Evolutionary conservation across 805 yeast genomes (phyloP), one percentile per base, ranked within the genome.

Genomic region (Groenewaldozyma salmanticensis): DNA sequence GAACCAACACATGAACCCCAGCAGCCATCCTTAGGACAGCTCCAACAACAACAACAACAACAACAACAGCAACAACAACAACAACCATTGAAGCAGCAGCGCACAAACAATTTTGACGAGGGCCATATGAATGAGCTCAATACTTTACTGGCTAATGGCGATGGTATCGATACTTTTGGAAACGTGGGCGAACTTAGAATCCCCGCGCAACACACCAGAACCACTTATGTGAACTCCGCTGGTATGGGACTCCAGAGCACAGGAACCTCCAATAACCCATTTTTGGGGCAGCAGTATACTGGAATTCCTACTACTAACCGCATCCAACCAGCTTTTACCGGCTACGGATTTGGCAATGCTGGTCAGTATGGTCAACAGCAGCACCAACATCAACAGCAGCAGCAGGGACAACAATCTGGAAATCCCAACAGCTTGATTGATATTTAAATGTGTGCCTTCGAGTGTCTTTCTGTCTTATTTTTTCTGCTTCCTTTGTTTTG

Each of bases 111-210:
- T 54, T 71, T 75, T 46, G 75, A 74, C 35, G 68, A 73, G 54
- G 52, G 38, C 4, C 61, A 59, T 63, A 74, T 70, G 67, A 86
- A 52, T 47, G 88, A 83, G 45, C 72, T 90, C 55, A 87, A 87
- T 64, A 72, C 74, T 40, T 68, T 88, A 41, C 67, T 90, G 49
- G 85, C 92, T 9, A 74, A 77, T 34, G 96, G 95, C 21, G 84
- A 95, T 0, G 96, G 95, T 24, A 68, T 86, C 43, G 98, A 88
- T 64, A 88, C 96, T 0, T 92, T 84, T 60, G 95, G 95, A 58
- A 86, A 85, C 61, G 77, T 81, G 15, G 95, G 95, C 41, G 79
- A 76, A 17, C 60, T 77, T 5, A 78, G 96, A 65, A 74, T 90
- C 42, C 95, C 97, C 2, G 94, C 94, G 35, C 96, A 90, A 56